Evolutionary conservation across 2,329 filamentous ascomycete species (phyloP), one percentile per base, ranked within the genome.

Genomic region (Neofusicoccum kwambonambiense): DNA sequence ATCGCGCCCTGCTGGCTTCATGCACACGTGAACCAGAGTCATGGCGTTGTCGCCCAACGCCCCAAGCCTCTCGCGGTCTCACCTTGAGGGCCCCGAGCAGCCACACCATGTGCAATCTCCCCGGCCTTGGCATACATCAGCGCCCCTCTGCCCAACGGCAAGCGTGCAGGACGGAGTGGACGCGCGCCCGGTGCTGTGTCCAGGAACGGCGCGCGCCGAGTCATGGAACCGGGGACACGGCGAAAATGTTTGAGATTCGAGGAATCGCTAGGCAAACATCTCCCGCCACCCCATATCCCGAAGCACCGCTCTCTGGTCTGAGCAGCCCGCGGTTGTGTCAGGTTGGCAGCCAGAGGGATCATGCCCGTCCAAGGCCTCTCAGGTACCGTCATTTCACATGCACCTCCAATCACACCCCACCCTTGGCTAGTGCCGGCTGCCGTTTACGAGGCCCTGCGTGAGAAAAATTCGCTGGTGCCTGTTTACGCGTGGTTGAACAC

Each of bases 31-130:
- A 60, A 60, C 56, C 42, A 45, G 22, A 35, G 56, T 47, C 56
- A 60, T 34, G 56, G 56, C 56, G 56, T 60, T 60, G 41, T 60
- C 31, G 56, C 56, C 56, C 56, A 60, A 60, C 56, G 56, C 56
- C 56, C 34, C 56, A 15, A 17, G 22, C 42, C 44, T 35, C 13
- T 17, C 42, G 8, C 31, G 17, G 56, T 60, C 56, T 60, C 56
- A 60, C 41, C 41, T 60, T 47, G 27, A 45, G 8, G 56, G 41
- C 56, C 22, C 34, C 27, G 22, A 15, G 52, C 13, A 44, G 39
- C 52, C 22, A 45, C 56, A 13, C 52, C 34, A 22, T 7, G 9
- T 22, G 27, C 34, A 60, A 60, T 60, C 56, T 60, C 56, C 56
- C 56, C 56, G 56, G 41, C 17, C 56, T 60, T 47, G 56, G 41